These are phyloP conservation scores for Crucihimalaya himalaica DNA, from an alignment of 345 rosid species.

Conservation along the genomic window DNA sequence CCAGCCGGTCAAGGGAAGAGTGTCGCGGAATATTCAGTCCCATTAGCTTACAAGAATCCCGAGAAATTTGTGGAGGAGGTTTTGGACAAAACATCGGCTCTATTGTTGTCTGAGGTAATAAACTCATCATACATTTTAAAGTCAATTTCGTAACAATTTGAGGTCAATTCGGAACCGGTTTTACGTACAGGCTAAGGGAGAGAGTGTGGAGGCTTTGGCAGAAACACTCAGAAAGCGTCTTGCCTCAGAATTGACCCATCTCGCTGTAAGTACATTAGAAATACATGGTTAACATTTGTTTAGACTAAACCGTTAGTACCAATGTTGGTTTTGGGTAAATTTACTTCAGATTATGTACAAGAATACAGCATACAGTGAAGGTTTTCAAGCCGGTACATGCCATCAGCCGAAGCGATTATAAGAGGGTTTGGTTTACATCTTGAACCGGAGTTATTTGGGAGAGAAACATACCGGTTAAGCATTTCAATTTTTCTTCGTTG, in stretches of 20 bases:
- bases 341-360: slow-evolving; percentile 69
- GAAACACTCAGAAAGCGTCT: slow-evolving; percentile 56
- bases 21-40: slow-evolving; percentile 40
- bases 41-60: slow-evolving; percentile 45
- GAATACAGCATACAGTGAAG: slow-evolving; percentile 83
- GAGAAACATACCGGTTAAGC: neutral
- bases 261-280: slow-evolving; percentile 55
- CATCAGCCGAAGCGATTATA: slow-evolving; percentile 44
- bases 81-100: slow-evolving; percentile 56
- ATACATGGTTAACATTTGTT: neutral
- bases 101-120: slow-evolving; percentile 62
- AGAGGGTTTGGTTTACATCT: slow-evolving; percentile 17
- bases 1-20: slow-evolving; percentile 42
- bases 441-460: slow-evolving; percentile 9
- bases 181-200: slow-evolving; percentile 53
- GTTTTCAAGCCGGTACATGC: slow-evolving; percentile 66
- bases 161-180: neutral
- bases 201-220: slow-evolving; percentile 41
- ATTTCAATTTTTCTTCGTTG: slow-evolving; percentile 13
- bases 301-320: neutral
- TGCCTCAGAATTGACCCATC: slow-evolving; percentile 56
- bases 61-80: slow-evolving; percentile 72
- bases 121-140: neutral
- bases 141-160: neutral
- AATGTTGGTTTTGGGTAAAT: slow-evolving; percentile 19